Base-by-base conservation (phyloP, 164 flowering plant genomes). In the Cinnamomum micranthum region DNA sequence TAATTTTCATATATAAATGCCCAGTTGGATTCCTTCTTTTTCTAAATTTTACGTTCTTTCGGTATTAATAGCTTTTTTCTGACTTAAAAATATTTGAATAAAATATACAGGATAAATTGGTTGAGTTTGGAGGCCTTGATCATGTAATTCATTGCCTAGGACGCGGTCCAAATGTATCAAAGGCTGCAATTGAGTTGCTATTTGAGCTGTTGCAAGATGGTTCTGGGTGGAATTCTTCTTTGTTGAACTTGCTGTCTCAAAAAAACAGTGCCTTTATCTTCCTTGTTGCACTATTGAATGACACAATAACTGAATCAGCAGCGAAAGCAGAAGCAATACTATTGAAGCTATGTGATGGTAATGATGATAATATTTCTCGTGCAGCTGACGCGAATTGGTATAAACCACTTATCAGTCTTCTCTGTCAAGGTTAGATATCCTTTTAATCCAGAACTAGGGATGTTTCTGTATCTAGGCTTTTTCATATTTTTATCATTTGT, bases 381-480 rank as follows among this genome's bases (percentile, higher is more conserved):
- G 87, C 85, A 72, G 94, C 92, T 24, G 79, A 68, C 65, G 85
- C 86, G n/a, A 83, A 81, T 33, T 90, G 92, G 92, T 88, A 80
- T 74, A 83, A 82, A 64, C 92, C 94, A 65, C 88, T 90, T 67
- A 55, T 79, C 70, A 81, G 77, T 80, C 80, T 85, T 70, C 77
- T 88, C 19, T 24, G 77, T 74, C 82, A 84, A 81, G 94, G 94
- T 90, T 72, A 72, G 88, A 62, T 19, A 27, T 14, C 47, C 27
- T 11, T 65, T 24, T 24, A 10, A 24, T 24, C 23, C 20, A n/a
- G 68, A 65, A 10, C 68, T 65, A n/a, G 10, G 27, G 25, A n/a
- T 65, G 27, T 23, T 19, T 11, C 12, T 65, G 68, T 41, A 41
- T 41, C 47, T 7, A 41, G 5, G 47, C 2, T 41, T 41, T 41